Evolutionary conservation across 1,284 basidiomycete genomes (phyloP), one percentile per base, ranked within the genome.

Genomic region (Sanghuangporus sanghuang): DNA sequence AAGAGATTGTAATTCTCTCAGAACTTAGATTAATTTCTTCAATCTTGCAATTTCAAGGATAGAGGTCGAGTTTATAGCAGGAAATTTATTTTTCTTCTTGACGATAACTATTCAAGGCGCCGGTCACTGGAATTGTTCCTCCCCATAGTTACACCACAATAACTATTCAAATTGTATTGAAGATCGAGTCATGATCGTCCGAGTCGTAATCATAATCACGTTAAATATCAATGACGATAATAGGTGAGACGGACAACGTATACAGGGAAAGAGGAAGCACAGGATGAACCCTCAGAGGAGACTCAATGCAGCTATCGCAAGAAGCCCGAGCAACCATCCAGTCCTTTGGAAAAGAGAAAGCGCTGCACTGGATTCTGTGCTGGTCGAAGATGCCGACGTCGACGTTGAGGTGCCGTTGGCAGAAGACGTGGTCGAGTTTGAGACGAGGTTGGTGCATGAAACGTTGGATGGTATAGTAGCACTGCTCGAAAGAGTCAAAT

Each of bases 401-500:
- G 65, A 49, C 16, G 61, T 63, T 21, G 38, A 38, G n/a, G 27
- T 32, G 27, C 27, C 5, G 16, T 48, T 18, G 6, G 52, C 39
- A 4, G 57, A 35, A 18, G 49, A 14, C 11, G 57, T 49, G 12
- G 65, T 66, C 18, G 62, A 48, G 44, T 63, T 66, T 7, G 55
- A 21, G 16, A 66, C 65, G 27, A 63, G 57, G 59, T 71, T 70
- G 16, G 65, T 53, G 70, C 79, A 80, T 2, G 74, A 74, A 36
- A 73, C 70, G 68, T 75, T 77, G 46, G 74, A 71, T 1, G 78
- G 76, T 12, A 74, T 75, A 9, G 74, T 78, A 67, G 78, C 78
- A 68, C 74, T 78, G 57, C 76, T 80, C 49, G 83, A 78, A 36
- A 93, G 77, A 6, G 85, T 83, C 59, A 93, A 73, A 73, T 93